Evolutionary conservation across 1,284 basidiomycete genomes (phyloP).

Genomic region (Sutorius eximius): DNA sequence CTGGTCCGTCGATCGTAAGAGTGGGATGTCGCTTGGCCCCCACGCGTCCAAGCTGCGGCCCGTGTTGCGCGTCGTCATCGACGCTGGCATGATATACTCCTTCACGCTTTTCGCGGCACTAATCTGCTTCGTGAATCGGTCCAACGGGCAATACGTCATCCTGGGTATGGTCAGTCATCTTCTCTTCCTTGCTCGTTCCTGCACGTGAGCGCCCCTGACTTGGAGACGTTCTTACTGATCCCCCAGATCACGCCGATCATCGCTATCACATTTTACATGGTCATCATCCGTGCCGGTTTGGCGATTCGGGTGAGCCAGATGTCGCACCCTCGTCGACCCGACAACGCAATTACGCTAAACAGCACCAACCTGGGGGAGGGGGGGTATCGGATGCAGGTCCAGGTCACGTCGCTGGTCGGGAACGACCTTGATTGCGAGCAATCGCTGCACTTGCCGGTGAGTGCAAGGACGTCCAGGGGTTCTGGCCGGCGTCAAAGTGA

Average conservation of each 20-base stretch:
- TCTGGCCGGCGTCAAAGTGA: background rate
- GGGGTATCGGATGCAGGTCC: background rate
- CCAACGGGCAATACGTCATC: slow-evolving; percentile 8
- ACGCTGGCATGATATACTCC: slow-evolving; percentile 15
- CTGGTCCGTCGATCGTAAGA: background rate
- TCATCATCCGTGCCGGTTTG: background rate
- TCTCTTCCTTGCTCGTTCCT: background rate
- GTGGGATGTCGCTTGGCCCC: background rate
- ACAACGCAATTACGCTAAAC: background rate
- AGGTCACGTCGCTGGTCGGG: background rate
- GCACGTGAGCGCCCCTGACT: no score
- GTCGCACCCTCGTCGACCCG: background rate
- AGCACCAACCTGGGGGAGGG: background rate
- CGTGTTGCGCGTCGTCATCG: slow-evolving; percentile 8
- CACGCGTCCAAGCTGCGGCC: background rate
- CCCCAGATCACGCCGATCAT: background rate
- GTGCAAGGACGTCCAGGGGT: no score
- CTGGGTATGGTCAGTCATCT: background rate
- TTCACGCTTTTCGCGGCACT: background rate
- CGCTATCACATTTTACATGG: slow-evolving; percentile 1
- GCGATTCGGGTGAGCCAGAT: background rate
- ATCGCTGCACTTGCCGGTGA: no score
- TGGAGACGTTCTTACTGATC: background rate
- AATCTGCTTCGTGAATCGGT: background rate
- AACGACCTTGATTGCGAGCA: background rate